Conservation (phyloP, 495 filamentous ascomycete species). For the Hypoxylon rickii region DNA sequence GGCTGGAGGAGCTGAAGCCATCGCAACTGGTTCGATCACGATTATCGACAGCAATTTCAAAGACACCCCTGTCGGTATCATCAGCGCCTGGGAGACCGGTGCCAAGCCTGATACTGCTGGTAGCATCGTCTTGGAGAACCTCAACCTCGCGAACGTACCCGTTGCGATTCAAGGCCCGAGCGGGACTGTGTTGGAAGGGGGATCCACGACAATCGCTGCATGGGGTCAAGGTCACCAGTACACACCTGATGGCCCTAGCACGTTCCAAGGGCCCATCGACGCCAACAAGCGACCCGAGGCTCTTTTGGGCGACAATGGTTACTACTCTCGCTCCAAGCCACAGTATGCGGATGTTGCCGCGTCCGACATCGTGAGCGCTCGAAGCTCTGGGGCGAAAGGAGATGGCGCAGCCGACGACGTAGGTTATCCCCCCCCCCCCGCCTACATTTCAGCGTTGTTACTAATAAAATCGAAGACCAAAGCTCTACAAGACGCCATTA, state of each 20-base stretch:
- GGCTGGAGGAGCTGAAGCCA: slow-evolving; percentile 46
- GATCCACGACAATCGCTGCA: slow-evolving; percentile 56
- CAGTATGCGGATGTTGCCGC: slow-evolving; percentile 60
- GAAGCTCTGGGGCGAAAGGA: slow-evolving; percentile 69
- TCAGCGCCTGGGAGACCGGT: slow-evolving; percentile 62
- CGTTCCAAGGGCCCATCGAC: slow-evolving; percentile 41
- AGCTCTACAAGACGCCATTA: slow-evolving; percentile 60
- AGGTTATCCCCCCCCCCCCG: slow-evolving; percentile 6
- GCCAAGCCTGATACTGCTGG: slow-evolving; percentile 56
- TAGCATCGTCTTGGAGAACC: slow-evolving; percentile 67
- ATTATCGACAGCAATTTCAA: slow-evolving; percentile 75
- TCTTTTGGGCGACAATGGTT: slow-evolving; percentile 47
- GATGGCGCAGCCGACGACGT: slow-evolving; percentile 76
- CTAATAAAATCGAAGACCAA: slow-evolving; percentile 48
- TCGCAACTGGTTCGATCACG: slow-evolving; percentile 61
- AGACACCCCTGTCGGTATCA: slow-evolving; percentile 69
- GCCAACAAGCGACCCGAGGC: slow-evolving; percentile 46
- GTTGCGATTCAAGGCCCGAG: slow-evolving; percentile 62
- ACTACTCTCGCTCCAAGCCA: slow-evolving; percentile 60
- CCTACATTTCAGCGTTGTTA: slow-evolving; percentile 47
- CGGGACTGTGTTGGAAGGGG: slow-evolving; percentile 61
- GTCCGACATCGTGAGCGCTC: slow-evolving; percentile 63
- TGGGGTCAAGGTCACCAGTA: slow-evolving; percentile 53
- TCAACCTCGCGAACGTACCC: slow-evolving; percentile 63
- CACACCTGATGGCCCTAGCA: slow-evolving; percentile 48